Evolutionary conservation across 495 filamentous ascomycete genomes (phyloP).

Genomic region (Elaphomyces granulatus): DNA sequence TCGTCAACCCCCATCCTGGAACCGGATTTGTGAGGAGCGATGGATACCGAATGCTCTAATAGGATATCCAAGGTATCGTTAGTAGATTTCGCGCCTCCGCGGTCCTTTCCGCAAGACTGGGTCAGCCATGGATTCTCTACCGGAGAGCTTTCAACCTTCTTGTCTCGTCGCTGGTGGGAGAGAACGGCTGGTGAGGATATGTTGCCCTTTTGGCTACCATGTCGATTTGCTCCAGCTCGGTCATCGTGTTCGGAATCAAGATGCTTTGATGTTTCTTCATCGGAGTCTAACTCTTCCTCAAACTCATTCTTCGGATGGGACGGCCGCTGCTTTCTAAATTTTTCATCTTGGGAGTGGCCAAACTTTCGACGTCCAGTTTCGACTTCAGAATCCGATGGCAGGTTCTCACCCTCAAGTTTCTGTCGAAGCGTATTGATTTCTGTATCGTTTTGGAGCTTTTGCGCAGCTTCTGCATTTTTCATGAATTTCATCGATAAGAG

Average conservation of each 20-base stretch:
- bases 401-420: constrained; percentile 48
- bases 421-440: constrained; percentile 59
- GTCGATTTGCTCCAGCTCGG: not conserved
- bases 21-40: constrained; percentile 4
- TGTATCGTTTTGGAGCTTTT: constrained; percentile 66
- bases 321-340: constrained; percentile 7
- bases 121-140: constrained; percentile 37
- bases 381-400: constrained; percentile 40
- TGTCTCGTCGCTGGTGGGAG: not conserved
- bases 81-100: constrained; percentile 15
- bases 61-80: constrained; percentile 29
- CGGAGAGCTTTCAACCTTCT: not conserved
- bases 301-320: constrained; percentile 36
- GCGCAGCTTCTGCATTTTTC: constrained; percentile 67
- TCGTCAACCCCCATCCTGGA: constrained; percentile 10
- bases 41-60: constrained; percentile 16
- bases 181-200: not conserved
- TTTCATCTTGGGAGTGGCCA: constrained; percentile 25
- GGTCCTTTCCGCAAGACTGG: constrained; percentile 27
- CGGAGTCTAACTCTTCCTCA: constrained; percentile 42
- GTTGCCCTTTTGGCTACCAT: not conserved
- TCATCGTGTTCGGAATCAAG: constrained; percentile 9
- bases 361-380: constrained; percentile 52
- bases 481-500: constrained; percentile 80
- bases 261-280: constrained; percentile 32